A percentile compares a stretch with the other conserved stretches of the same genome.
Conservation (phyloP, 352 stramenopile genomes). For the Phytophthora sp. region DNA sequence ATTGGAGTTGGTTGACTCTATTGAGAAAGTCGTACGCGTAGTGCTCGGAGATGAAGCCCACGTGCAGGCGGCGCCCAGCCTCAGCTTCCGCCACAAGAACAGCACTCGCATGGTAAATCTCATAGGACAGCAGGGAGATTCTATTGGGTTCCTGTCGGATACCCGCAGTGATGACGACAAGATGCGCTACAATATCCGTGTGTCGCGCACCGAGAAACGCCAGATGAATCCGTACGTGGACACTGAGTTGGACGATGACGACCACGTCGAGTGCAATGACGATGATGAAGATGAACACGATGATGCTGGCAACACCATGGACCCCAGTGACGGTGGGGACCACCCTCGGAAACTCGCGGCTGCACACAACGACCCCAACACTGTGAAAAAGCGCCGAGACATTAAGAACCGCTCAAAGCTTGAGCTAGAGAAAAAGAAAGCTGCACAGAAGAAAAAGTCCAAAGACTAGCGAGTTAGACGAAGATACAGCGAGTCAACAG, state of each 20-base stretch:
- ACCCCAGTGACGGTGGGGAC: slow-evolving; percentile 10
- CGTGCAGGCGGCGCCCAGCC: slow-evolving; percentile 50
- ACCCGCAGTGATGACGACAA: slow-evolving; percentile 66
- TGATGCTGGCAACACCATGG: slow-evolving; percentile 10
- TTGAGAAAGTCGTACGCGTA: slow-evolving; percentile 81
- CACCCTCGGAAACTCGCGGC: background rate
- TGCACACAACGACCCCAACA: slow-evolving; percentile 16
- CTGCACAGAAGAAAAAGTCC: slow-evolving; percentile 55
- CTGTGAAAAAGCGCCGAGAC: slow-evolving; percentile 59
- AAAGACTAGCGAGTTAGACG: slow-evolving; percentile 36
- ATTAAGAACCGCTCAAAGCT: slow-evolving; percentile 72
- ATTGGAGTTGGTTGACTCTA: slow-evolving; percentile 67
- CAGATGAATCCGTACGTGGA: slow-evolving; percentile 76
- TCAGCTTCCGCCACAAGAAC: slow-evolving; percentile 75
- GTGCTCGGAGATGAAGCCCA: slow-evolving; percentile 80
- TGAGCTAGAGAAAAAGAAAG: slow-evolving; percentile 69
- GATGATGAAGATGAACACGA: slow-evolving; percentile 28
- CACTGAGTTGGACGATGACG: slow-evolving; percentile 33
- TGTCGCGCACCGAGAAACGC: slow-evolving; percentile 52
- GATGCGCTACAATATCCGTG: slow-evolving; percentile 76
- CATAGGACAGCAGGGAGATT: slow-evolving; percentile 36
- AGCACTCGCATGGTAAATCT: slow-evolving; percentile 54
- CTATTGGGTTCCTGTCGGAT: slow-evolving; percentile 38
- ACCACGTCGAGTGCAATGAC: slow-evolving; percentile 33
- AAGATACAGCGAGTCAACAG: slow-evolving; percentile 1